Evolutionary conservation across 106 monocot species (phyloP).

Genomic region (Dendrobium officinale): DNA sequence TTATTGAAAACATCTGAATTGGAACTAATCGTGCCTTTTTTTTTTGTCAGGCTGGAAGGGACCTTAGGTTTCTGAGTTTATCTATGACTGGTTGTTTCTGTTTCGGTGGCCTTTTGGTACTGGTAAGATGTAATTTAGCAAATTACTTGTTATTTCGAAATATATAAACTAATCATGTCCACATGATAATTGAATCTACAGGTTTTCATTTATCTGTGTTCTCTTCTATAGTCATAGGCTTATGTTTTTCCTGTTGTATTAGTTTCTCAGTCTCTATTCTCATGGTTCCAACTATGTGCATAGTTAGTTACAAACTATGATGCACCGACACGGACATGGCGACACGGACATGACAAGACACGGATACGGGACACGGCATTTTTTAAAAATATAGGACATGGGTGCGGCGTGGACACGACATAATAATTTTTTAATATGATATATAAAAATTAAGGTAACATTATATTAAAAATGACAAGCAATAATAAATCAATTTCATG

Average conservation of each 20-base stretch:
- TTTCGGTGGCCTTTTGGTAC: slow-evolving; percentile 47
- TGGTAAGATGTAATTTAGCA: slow-evolving; percentile 35
- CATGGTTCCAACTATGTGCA: neutral
- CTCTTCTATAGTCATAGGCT: neutral
- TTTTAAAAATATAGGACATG: too few species aligned
- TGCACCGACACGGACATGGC: too few species aligned
- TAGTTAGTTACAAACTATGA: too few species aligned
- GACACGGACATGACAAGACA: too few species aligned
- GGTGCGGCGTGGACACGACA: too few species aligned
- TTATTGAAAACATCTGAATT: neutral
- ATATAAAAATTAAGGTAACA: too few species aligned
- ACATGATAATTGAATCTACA: neutral
- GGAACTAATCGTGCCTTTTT: neutral
- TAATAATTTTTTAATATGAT: too few species aligned
- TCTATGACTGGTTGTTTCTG: slow-evolving; percentile 70
- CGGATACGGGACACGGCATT: too few species aligned
- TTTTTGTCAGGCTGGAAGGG: slow-evolving; percentile 63
- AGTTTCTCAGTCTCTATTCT: neutral
- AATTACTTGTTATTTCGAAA: neutral
- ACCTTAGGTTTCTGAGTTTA: slow-evolving; percentile 74
- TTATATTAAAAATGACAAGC: too few species aligned
- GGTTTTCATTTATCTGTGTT: neutral
- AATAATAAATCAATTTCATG: too few species aligned
- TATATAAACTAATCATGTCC: neutral
- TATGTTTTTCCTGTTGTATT: neutral